These are phyloP conservation scores for Suillus subluteus DNA, from an alignment of 768 basidiomycete genomes.

Conservation along the genomic window DNA sequence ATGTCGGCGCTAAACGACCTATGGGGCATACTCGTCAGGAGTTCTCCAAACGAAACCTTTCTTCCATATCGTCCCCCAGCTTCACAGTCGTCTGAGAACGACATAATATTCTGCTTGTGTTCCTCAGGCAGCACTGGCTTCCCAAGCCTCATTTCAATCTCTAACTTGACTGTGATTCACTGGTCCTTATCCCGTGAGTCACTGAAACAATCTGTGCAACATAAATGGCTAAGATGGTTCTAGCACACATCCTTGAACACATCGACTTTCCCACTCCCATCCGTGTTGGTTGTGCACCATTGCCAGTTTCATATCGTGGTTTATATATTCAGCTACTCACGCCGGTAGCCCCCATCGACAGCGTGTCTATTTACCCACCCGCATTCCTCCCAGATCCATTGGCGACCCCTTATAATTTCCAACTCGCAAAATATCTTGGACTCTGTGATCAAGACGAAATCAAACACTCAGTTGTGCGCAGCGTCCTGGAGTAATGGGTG, in stretches of 20 bases:
- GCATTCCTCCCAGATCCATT: constrained; percentile 19
- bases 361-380: constrained; percentile 24
- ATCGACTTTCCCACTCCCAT: constrained; percentile 12
- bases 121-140: constrained; percentile 56
- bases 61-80: constrained; percentile 17
- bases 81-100: constrained; percentile 16
- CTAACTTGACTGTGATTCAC: constrained; percentile 32
- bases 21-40: constrained; percentile 16
- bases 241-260: constrained; percentile 17
- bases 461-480: constrained; percentile 21
- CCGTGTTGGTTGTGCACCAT: constrained; percentile 15
- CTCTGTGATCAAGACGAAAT: constrained; percentile 16
- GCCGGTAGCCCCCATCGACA: constrained; percentile 19
- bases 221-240: background rate
- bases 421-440: constrained; percentile 28
- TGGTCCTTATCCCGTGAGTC: constrained; percentile 42
- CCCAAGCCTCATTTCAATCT: constrained; percentile 46
- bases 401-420: constrained; percentile 23
- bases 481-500: constrained; percentile 30
- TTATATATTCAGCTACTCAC: constrained; percentile 20
- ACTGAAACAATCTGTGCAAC: background rate
- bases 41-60: constrained; percentile 9
- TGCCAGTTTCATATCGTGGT: constrained; percentile 30
- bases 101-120: constrained; percentile 42
- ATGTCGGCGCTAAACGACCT: constrained; percentile 16